Percentiles rank a stretch among this genome's conserved stretches.
Conservation (phyloP, 345 rosid genomes). For the Litchi chinensis region DNA sequence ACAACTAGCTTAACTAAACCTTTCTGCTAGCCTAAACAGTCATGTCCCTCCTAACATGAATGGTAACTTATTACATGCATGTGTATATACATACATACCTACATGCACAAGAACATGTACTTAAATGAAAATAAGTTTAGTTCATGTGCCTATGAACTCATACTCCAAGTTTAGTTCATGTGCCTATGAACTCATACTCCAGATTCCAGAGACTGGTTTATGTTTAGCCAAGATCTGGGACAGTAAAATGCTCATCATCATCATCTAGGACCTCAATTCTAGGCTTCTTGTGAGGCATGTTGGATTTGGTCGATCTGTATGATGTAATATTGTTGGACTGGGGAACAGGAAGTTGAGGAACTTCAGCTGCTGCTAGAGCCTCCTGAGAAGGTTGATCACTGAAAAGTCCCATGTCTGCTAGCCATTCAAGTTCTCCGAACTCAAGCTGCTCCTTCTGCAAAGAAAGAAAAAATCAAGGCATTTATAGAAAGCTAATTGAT, state of each 20-base stretch:
- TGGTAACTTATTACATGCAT: background rate
- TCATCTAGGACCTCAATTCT: conserved; percentile 59
- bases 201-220: background rate
- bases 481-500: background rate
- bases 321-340: conserved; percentile 38
- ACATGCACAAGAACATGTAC: background rate
- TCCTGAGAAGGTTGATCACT: conserved; percentile 62
- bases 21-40: background rate
- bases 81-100: background rate
- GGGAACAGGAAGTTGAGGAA: conserved; percentile 71
- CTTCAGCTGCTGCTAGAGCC: conserved; percentile 78
- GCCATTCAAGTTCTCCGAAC: conserved; percentile 84
- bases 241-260: conserved; percentile 79
- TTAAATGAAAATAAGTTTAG: conserved; percentile 9
- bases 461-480: background rate
- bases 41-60: background rate
- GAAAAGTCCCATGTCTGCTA: conserved; percentile 71
- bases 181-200: background rate
- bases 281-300: conserved; percentile 69
- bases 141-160: conserved; percentile 9
- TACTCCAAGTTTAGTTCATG: background rate
- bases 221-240: conserved; percentile 79
- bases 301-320: conserved; percentile 50
- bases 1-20: background rate
- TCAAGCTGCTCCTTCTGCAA: conserved; percentile 78